Conservation (phyloP, 164 flowering plant species). For the Vitis rotundifolia region DNA sequence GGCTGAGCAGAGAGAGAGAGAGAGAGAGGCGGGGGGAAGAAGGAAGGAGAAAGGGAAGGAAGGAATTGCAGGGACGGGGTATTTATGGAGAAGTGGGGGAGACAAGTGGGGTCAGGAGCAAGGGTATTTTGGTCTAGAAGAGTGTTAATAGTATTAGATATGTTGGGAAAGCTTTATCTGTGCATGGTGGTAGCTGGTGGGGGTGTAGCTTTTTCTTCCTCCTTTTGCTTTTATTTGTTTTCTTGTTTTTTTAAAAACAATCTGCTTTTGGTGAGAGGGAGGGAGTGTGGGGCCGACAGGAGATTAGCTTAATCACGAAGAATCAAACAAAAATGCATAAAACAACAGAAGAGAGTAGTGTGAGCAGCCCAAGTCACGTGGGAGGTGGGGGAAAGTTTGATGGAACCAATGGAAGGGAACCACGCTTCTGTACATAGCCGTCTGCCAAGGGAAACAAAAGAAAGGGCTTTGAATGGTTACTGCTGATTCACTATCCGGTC, state of each 20-base stretch:
- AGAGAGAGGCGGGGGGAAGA: background rate
- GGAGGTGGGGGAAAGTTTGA: background rate
- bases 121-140: conserved; percentile 8
- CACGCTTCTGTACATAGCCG: too few species aligned
- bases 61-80: conserved; percentile 21
- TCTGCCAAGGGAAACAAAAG: too few species aligned
- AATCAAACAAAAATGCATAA: conserved; percentile 24
- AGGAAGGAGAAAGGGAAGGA: conserved; percentile 47
- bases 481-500: too few species aligned
- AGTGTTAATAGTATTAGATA: background rate
- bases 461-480: too few species aligned
- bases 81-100: conserved; percentile 27
- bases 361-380: background rate
- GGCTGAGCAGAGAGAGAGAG: conserved; percentile 9
- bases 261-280: background rate
- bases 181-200: too few species aligned
- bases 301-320: conserved; percentile 55
- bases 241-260: background rate
- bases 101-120: conserved; percentile 13
- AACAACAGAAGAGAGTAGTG: too few species aligned
- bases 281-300: background rate
- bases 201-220: too few species aligned
- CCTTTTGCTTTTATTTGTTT: background rate
- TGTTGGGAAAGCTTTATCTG: background rate
- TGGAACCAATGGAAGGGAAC: too few species aligned